Base-by-base conservation (phyloP, 352 stramenopile species). In the Globisporangium orthogonon region DNA sequence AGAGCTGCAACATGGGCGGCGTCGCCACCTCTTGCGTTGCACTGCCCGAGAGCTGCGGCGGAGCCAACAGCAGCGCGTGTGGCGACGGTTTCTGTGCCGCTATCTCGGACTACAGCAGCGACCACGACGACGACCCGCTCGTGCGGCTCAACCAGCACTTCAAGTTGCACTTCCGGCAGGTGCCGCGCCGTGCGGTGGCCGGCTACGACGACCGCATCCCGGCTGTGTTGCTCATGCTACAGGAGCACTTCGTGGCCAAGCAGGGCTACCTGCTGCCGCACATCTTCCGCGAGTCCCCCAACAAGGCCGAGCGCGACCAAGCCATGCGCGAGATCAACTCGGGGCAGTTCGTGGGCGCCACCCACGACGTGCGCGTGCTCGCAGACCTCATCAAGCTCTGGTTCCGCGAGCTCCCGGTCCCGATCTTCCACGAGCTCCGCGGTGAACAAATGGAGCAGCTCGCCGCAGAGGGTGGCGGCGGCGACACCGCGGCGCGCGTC, bases 331-430 rank as follows among this genome's bases (percentile, higher is more conserved):
- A 92, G 52, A 91, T 96, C 63, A 94, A 96, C 58, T 76, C 77
- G 14, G 86, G 85, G 14, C 78, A 72, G 43, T 94, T 94, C 55
- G 62, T 56, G 35, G 86, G 83, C 33, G 73, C 66, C 1, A 65
- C 63, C 18, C 69, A 83, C 33, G 86, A 97, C 48, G 78, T 94
- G 47, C 82, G 89, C 30, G 83, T 97, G 47, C 63, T 95, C 9
- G 88, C 83, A 0, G 89, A 96, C 60, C 68, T 97, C 3, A 87
- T 97, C 67, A 97, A 97, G 61, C 61, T 95, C 44, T 97, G 82
- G 79, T 97, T 97, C 63, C 78, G 88, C 0, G 83, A 95, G 44
- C 72, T 97, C 0, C 80, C 86, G 0, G 60, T 83, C n/a, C 83
- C 82, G 28, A 80, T 97, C 45, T 67, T 97, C 50, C 85, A 95